phyloP scores from a whole-genome alignment of 2,329 filamentous ascomycete genomes.

The Aspergillus viridinutans region DNA sequence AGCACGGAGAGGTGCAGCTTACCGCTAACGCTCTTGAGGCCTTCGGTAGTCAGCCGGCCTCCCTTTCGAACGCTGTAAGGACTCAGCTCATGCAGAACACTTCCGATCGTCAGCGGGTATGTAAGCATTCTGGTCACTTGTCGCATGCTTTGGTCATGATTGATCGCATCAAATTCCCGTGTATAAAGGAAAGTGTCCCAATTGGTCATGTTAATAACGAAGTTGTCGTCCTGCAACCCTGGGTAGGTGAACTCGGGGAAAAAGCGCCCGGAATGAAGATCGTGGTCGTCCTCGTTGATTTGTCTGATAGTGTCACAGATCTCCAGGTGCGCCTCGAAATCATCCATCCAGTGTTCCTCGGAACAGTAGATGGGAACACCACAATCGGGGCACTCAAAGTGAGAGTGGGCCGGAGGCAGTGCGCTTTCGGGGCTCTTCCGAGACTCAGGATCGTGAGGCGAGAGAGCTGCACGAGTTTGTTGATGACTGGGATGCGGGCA shows the following conservation, averaged over 20 bases:
- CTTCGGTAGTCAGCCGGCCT: slow-evolving; percentile 77
- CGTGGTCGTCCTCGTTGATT: slow-evolving; percentile 98
- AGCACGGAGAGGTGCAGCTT: slow-evolving; percentile 33
- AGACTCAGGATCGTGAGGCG: slow-evolving; percentile 60
- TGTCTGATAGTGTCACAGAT: slow-evolving; percentile 87
- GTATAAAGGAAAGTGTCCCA: slow-evolving; percentile 98
- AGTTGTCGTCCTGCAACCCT: slow-evolving; percentile 83
- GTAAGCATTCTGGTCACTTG: slow-evolving; percentile 91
- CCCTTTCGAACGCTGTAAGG: slow-evolving; percentile 77
- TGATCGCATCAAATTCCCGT: slow-evolving; percentile 83
- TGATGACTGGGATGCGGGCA: slow-evolving; percentile 89
- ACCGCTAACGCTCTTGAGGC: slow-evolving; percentile 91
- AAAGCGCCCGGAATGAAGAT: slow-evolving; percentile 80
- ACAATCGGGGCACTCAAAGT: slow-evolving; percentile 95
- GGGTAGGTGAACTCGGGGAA: slow-evolving; percentile 95
- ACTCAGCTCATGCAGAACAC: slow-evolving; percentile 88
- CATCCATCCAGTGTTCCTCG: slow-evolving; percentile 91
- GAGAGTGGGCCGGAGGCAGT: slow-evolving; percentile 72
- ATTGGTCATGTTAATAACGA: slow-evolving; percentile 93
- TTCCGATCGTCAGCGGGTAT: slow-evolving; percentile 87
- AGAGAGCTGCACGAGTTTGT: slow-evolving; percentile 64
- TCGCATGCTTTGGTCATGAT: slow-evolving; percentile 83
- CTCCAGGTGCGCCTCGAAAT: slow-evolving; percentile 88
- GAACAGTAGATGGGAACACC: slow-evolving; percentile 91
- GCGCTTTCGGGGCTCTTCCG: slow-evolving; percentile 44